Evolutionary conservation across 192 early-diverging fungal species (phyloP), one percentile per base, ranked within the genome.

Genomic region (Helicostylum pulchrum): DNA sequence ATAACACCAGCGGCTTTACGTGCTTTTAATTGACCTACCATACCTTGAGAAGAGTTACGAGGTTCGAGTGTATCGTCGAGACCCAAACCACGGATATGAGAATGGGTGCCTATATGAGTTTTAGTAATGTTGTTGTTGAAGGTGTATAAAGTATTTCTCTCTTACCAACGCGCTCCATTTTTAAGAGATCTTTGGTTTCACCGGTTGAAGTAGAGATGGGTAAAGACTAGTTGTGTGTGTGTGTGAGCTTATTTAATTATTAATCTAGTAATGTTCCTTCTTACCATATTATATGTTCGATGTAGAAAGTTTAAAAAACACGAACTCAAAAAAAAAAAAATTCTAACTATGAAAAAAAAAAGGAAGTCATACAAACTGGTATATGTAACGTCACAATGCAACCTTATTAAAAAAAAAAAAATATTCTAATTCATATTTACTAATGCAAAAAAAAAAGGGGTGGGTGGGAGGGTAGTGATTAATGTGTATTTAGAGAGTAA

Each of bases 1-100:
- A 98, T 96, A 10, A 99, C 88, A 23, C 97, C 97, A 8, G 97
- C 97, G 6, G 96, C 96, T 58, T 91, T 94, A 62, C 97, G 89
- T 31, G 97, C 96, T 73, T 94, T 87, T 23, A 90, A 69, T 74
- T 98, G 96, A 2, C 97, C 97, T 45, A 99, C 97, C 97, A 99
- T 98, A 51, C 97, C 97, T 72, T 98, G 95, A 39, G 90, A 90
- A 19, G 86, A 85, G 23, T 75, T 69, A 20, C 92, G 84, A 23
- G 94, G 89, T 71, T 99, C 94, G 71, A 98, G 78, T 17, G 88
- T 88, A 72, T 98, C 96, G 66, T 98, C 93, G 64, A 99, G 78
- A 34, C 96, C 97, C 59, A 99, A 84, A 17, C 97, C 97, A 64
- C 92, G 89, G 71, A 99, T 98, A 54, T 99, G 97, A 61, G 95